Conservation (phyloP, 768 basidiomycete genomes). For the Ramaria rubella region DNA sequence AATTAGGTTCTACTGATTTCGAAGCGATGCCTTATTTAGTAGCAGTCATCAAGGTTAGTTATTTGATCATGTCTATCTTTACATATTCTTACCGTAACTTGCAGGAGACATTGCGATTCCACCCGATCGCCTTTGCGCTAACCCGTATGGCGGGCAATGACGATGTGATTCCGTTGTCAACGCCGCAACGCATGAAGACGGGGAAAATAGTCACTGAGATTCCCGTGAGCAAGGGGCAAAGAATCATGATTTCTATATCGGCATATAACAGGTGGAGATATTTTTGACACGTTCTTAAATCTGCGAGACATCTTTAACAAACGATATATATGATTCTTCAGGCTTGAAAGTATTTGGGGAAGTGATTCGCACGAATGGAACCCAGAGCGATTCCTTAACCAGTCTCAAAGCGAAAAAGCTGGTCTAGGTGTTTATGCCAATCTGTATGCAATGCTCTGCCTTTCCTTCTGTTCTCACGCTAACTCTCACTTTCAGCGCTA, state of each 20-base stretch:
- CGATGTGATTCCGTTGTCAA: conserved; percentile 28
- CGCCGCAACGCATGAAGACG: conserved; percentile 22
- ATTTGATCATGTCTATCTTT: background rate
- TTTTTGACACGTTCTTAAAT: background rate
- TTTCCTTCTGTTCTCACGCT: background rate
- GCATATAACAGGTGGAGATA: conserved; percentile 3
- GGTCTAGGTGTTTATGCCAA: no score
- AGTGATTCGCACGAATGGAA: background rate
- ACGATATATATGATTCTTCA: background rate
- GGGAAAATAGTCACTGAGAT: conserved; percentile 18
- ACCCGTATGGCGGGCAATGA: conserved; percentile 22
- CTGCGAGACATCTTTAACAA: background rate
- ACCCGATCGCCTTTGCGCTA: conserved; percentile 26
- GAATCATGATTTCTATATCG: no score
- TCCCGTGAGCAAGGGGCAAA: conserved; percentile 17
- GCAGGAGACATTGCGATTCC: conserved; percentile 26
- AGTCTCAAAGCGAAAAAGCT: background rate
- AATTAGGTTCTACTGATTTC: conserved; percentile 41
- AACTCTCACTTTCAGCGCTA: background rate
- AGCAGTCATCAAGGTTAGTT: conserved; percentile 42
- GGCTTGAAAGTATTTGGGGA: background rate
- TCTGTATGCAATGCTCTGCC: no score
- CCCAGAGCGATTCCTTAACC: background rate
- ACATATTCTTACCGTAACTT: background rate
- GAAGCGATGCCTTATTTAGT: conserved; percentile 44